Conservation (phyloP, 2,329 filamentous ascomycete species). For the Arthrobotrys musiformis region DNA sequence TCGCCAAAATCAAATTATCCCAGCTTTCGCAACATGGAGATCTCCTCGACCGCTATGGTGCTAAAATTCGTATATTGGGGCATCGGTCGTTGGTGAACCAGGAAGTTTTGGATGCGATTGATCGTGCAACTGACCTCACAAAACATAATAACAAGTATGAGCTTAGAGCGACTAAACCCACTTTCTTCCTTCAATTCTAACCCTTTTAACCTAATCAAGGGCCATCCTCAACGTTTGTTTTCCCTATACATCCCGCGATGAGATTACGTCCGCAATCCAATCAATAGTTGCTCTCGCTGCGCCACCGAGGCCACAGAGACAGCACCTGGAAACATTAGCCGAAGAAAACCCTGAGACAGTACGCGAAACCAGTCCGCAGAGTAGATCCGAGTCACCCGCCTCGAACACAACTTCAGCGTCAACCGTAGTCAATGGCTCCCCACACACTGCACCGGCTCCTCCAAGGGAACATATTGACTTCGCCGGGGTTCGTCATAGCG, state of each 20-base stretch:
- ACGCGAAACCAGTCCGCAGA: constrained; percentile 1
- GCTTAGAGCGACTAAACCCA: background rate
- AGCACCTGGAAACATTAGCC: constrained; percentile 30
- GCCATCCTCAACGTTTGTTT: constrained; percentile 93
- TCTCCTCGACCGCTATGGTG: constrained; percentile 90
- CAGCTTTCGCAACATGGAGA: constrained; percentile 94
- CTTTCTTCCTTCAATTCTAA: background rate
- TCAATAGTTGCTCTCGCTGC: constrained; percentile 73
- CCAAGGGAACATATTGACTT: constrained; percentile 47
- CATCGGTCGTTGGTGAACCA: constrained; percentile 83
- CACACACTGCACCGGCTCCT: background rate
- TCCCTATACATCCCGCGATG: constrained; percentile 93
- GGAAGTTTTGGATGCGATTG: constrained; percentile 88
- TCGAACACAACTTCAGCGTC: constrained; percentile 46
- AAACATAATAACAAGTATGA: constrained; percentile 81
- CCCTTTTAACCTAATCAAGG: constrained; percentile 59
- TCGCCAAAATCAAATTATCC: constrained; percentile 92
- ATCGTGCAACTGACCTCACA: constrained; percentile 85
- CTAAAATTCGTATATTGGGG: constrained; percentile 84
- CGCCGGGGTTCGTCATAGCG: constrained; percentile 41
- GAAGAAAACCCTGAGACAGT: constrained; percentile 21
- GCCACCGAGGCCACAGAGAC: constrained; percentile 8
- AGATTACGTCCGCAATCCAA: constrained; percentile 90
- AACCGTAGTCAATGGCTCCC: constrained; percentile 38
- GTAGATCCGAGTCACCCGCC: constrained; percentile 40